Percentiles rank a stretch among this genome's conserved stretches.
Evolutionary conservation across 1,139 yeast species (phyloP).

Genomic region (Sugiyamaella xylanicola): DNA sequence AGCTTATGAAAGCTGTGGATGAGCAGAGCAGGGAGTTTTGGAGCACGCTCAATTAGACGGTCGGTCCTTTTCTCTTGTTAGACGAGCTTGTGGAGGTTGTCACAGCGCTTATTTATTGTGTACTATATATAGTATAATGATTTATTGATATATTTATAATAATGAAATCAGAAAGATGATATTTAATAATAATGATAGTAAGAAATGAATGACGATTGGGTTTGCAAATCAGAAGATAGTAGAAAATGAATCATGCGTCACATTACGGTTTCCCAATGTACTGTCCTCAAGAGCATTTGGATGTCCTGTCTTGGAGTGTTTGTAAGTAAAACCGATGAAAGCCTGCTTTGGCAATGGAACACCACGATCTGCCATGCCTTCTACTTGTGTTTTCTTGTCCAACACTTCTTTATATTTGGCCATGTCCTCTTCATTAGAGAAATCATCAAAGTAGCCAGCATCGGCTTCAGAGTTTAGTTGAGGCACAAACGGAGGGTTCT

Average conservation of each 20-base stretch:
- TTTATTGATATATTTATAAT: not conserved
- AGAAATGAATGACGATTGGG: not conserved
- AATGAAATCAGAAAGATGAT: too few species aligned
- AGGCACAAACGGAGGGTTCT: slow-evolving; percentile 90
- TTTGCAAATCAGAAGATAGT: slow-evolving; percentile 30
- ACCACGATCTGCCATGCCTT: slow-evolving; percentile 71
- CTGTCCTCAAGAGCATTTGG: slow-evolving; percentile 27
- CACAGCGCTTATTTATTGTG: not conserved
- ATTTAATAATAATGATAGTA: not conserved
- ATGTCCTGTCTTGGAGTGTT: slow-evolving; percentile 53
- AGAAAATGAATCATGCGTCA: slow-evolving; percentile 30
- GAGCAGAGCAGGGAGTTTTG: slow-evolving; percentile 40
- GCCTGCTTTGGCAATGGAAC: slow-evolving; percentile 60
- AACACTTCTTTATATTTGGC: slow-evolving; percentile 96
- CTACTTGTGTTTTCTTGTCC: slow-evolving; percentile 76
- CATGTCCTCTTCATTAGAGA: slow-evolving; percentile 95
- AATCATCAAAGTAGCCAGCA: slow-evolving; percentile 98
- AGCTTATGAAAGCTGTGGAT: slow-evolving; percentile 44
- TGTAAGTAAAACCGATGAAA: slow-evolving; percentile 94
- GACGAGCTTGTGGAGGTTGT: too few species aligned
- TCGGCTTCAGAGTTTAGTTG: slow-evolving; percentile 96
- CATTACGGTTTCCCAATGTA: slow-evolving; percentile 26
- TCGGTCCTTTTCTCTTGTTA: not conserved
- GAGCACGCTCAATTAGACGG: slow-evolving; percentile 25
- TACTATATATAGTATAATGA: not conserved